Evolutionary conservation across 2,329 filamentous ascomycete genomes (phyloP).

Genomic region (Ophiostoma quercus): DNA sequence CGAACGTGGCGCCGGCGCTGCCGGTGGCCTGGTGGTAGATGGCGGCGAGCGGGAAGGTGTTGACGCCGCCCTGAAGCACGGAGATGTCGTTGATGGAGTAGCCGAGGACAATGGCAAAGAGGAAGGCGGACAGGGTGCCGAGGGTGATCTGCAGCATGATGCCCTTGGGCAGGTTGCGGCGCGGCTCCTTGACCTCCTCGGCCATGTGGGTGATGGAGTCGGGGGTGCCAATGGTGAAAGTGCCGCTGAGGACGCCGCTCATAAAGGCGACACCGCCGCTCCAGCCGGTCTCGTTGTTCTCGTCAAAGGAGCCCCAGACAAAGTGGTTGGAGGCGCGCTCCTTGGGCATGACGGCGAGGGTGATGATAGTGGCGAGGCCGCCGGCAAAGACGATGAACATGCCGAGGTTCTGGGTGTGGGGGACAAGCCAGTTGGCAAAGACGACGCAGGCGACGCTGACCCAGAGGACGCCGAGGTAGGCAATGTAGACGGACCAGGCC

Average conservation of each 20-base stretch:
- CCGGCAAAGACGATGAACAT: slow-evolving; percentile 52
- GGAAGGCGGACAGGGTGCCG: slow-evolving; percentile 46
- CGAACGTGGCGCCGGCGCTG: slow-evolving; percentile 47
- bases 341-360: slow-evolving; percentile 50
- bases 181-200: slow-evolving; percentile 51
- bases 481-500: slow-evolving; percentile 56
- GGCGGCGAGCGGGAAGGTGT: slow-evolving; percentile 56
- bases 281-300: slow-evolving; percentile 50
- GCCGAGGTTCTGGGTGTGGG: slow-evolving; percentile 48
- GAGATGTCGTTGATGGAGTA: slow-evolving; percentile 54
- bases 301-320: slow-evolving; percentile 48
- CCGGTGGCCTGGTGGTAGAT: slow-evolving; percentile 57
- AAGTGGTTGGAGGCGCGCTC: slow-evolving; percentile 46
- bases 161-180: slow-evolving; percentile 45
- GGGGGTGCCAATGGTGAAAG: slow-evolving; percentile 59
- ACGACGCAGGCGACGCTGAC: slow-evolving; percentile 48
- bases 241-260: slow-evolving; percentile 60
- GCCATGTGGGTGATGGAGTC: slow-evolving; percentile 59
- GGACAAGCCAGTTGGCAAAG: slow-evolving; percentile 52
- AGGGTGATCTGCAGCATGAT: slow-evolving; percentile 47
- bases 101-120: slow-evolving; percentile 46
- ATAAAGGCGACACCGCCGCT: slow-evolving; percentile 59
- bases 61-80: slow-evolving; percentile 46
- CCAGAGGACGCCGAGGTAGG: slow-evolving; percentile 53
- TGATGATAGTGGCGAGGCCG: slow-evolving; percentile 49